These are phyloP conservation scores for Pythium plurisporium DNA, from an alignment of 352 stramenopile species.

Conservation along the genomic window DNA sequence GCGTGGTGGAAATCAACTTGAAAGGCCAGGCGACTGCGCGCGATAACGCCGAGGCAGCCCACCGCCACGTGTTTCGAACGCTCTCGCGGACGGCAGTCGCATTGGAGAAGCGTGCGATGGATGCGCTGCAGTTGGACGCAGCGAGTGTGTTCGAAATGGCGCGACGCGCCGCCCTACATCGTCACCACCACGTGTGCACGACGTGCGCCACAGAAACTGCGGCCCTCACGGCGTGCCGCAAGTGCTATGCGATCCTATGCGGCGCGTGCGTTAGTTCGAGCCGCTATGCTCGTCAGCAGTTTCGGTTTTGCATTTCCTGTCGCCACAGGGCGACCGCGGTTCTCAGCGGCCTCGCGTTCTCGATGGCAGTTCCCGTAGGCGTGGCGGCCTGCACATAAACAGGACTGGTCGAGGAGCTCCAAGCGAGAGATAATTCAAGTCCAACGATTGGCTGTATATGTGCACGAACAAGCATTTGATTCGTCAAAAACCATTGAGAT, in stretches of 20 bases:
- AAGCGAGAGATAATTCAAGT: no score
- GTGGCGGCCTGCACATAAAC: no score
- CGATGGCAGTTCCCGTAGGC: no score
- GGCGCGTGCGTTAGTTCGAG: background rate
- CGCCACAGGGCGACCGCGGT: background rate
- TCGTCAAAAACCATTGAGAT: no score
- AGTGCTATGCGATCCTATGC: slow-evolving; percentile 9
- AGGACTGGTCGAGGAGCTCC: no score
- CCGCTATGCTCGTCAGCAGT: background rate
- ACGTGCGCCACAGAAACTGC: no score
- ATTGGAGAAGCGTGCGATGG: background rate
- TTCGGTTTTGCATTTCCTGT: slow-evolving; percentile 2
- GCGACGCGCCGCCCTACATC: background rate
- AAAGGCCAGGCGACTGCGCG: background rate
- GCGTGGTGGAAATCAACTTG: slow-evolving; percentile 3
- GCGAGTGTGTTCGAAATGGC: background rate
- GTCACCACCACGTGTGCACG: background rate
- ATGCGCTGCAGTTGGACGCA: background rate
- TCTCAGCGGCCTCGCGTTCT: no score
- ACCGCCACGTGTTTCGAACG: background rate
- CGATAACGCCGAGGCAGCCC: background rate
- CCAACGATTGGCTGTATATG: no score
- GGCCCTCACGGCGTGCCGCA: slow-evolving; percentile 3
- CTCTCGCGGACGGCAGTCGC: background rate
- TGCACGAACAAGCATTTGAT: no score